A percentile compares a stretch with the other conserved stretches of the same genome.
Evolutionary conservation across 495 filamentous ascomycete genomes (phyloP).

Genomic region (Neurospora tetraspora): DNA sequence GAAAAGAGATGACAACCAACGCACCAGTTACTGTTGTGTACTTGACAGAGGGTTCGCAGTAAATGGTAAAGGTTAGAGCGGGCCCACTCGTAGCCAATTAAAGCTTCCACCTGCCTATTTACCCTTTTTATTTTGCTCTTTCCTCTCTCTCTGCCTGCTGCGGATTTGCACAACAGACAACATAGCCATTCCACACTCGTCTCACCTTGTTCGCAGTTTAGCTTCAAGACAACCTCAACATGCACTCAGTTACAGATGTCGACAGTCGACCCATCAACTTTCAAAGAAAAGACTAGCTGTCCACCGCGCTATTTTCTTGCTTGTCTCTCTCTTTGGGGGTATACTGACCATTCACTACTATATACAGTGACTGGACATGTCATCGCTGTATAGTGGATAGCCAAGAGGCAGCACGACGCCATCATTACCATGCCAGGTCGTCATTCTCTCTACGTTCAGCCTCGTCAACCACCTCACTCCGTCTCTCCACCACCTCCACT

Average conservation of each 20-base stretch:
- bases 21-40: constrained; percentile 1
- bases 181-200: neutral
- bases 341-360: neutral
- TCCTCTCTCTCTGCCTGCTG: neutral
- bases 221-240: neutral
- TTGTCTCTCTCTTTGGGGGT: neutral
- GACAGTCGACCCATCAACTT: neutral
- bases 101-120: neutral
- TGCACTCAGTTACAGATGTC: neutral
- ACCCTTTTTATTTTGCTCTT: neutral
- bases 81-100: neutral
- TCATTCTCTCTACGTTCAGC: neutral
- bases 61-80: neutral
- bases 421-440: neutral
- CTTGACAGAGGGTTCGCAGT: neutral
- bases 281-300: neutral
- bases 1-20: constrained; percentile 9
- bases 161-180: neutral
- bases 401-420: neutral
- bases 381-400: neutral
- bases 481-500: neutral
- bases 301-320: neutral
- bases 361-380: neutral
- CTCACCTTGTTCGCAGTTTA: neutral
- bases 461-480: neutral